These are phyloP conservation scores for Myrica gale DNA, from an alignment of 306 rosid species.

Conservation along the genomic window DNA sequence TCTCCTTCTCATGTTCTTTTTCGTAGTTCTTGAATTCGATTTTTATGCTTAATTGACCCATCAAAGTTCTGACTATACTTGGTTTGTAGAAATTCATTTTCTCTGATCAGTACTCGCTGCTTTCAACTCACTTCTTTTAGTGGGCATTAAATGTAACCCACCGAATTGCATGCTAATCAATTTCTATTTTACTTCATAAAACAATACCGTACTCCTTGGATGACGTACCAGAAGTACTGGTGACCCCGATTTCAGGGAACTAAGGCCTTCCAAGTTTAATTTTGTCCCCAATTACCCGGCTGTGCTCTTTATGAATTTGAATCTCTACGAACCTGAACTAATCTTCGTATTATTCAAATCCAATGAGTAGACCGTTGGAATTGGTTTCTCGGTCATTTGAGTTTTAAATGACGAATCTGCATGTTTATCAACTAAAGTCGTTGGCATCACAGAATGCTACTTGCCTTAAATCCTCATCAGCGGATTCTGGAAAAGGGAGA, in stretches of 20 bases:
- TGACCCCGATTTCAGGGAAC: not conserved
- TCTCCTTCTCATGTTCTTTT: not conserved
- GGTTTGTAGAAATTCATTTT: not conserved
- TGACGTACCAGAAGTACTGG: not conserved
- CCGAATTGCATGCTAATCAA: not conserved
- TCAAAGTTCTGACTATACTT: not conserved
- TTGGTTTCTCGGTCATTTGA: not conserved
- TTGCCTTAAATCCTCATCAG: constrained; percentile 14
- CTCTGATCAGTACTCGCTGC: not conserved
- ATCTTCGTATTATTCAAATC: not conserved
- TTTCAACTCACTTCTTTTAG: not conserved
- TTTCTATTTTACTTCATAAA: not conserved
- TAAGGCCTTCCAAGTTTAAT: not conserved
- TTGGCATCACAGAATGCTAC: constrained; percentile 11
- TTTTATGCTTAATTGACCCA: not conserved
- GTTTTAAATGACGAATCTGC: not conserved
- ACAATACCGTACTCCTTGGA: not conserved
- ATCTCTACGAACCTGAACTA: not conserved
- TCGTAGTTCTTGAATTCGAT: not conserved
- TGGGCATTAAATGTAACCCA: no score
- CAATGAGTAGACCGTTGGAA: not conserved
- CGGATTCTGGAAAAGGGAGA: constrained; percentile 11
- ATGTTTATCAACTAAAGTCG: not conserved
- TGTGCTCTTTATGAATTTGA: constrained; percentile 1
- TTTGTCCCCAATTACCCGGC: not conserved